Percentiles rank a stretch among this genome's conserved stretches.
Evolutionary conservation across 176 grass and related monocot genomes (phyloP).

Genomic region (Oryza meridionalis): DNA sequence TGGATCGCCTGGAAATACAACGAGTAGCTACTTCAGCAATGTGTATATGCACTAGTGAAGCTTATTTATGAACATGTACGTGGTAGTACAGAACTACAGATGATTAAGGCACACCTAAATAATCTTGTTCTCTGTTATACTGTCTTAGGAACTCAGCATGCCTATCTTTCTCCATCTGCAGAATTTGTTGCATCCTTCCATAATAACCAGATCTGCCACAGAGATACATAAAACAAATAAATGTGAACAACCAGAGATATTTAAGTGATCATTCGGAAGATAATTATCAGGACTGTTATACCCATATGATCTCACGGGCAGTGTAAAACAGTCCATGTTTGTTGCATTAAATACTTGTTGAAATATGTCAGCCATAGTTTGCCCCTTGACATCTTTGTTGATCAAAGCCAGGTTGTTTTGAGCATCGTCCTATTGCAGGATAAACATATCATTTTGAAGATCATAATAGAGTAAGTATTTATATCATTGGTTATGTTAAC

Average conservation of each 20-base stretch:
- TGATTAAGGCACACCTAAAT: slow-evolving; percentile 44
- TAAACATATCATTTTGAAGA: slow-evolving; percentile 39
- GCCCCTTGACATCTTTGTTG: slow-evolving; percentile 57
- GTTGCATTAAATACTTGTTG: slow-evolving; percentile 69
- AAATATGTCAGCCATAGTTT: slow-evolving; percentile 88
- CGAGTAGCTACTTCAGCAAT: slow-evolving; percentile 16
- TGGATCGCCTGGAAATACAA: slow-evolving; percentile 57
- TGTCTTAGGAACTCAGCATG: slow-evolving; percentile 66
- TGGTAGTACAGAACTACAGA: slow-evolving; percentile 17
- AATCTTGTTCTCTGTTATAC: slow-evolving; percentile 44
- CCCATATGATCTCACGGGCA: slow-evolving; percentile 49
- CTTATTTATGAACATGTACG: slow-evolving; percentile 24
- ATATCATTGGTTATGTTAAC: slow-evolving; percentile 21
- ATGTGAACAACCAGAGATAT: slow-evolving; percentile 25
- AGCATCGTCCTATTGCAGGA: slow-evolving; percentile 60
- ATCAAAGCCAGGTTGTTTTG: slow-evolving; percentile 50
- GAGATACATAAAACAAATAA: slow-evolving; percentile 29
- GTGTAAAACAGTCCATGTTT: slow-evolving; percentile 35
- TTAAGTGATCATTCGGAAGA: slow-evolving; percentile 14
- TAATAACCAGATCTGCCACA: slow-evolving; percentile 66
- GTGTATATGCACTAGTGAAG: not conserved
- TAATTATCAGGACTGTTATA: slow-evolving; percentile 42
- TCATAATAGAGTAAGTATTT: slow-evolving; percentile 3
- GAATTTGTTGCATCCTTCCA: slow-evolving; percentile 74
- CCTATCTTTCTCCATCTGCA: slow-evolving; percentile 84